Conservation (phyloP, 1,284 basidiomycete genomes). For the Sanguinoderma infundibulare region DNA sequence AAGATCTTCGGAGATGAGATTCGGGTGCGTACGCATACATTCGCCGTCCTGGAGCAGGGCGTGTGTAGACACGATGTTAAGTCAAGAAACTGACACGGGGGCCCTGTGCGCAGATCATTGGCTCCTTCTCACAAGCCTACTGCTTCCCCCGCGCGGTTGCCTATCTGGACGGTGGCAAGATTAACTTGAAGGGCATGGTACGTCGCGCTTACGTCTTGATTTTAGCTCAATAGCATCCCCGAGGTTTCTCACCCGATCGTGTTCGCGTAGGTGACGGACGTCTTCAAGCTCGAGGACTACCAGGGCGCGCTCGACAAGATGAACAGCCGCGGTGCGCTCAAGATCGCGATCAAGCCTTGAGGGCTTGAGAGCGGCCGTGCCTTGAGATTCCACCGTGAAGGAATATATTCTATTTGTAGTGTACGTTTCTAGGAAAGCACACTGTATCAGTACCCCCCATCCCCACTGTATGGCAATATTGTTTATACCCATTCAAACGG, state of each 20-base stretch:
- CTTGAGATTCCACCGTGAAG: background rate
- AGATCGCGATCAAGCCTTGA: slow-evolving; percentile 44
- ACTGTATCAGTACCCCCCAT: slow-evolving; percentile 20
- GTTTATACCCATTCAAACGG: slow-evolving; percentile 17
- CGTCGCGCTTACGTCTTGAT: slow-evolving; percentile 15
- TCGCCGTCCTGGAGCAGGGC: background rate
- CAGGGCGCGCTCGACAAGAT: slow-evolving; percentile 66
- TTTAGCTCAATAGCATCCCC: background rate
- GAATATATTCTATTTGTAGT: background rate
- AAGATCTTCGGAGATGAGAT: slow-evolving; percentile 70
- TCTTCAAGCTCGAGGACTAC: slow-evolving; percentile 58
- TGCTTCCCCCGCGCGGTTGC: slow-evolving; percentile 68
- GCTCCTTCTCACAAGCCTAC: slow-evolving; percentile 62
- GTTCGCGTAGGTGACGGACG: slow-evolving; percentile 48
- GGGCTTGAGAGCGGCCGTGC: slow-evolving; percentile 16
- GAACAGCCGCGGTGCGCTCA: slow-evolving; percentile 46
- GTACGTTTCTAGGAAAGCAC: slow-evolving; percentile 16
- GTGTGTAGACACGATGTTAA: background rate
- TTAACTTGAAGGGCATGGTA: slow-evolving; percentile 64
- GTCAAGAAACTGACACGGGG: background rate
- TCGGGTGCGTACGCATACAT: slow-evolving; percentile 38
- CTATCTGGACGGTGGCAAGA: slow-evolving; percentile 63
- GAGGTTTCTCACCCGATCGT: background rate
- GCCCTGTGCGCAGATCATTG: slow-evolving; percentile 48
- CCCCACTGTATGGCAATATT: background rate